Base-by-base conservation (phyloP, 2,329 filamentous ascomycete genomes). In the Blastomyces percursus region DNA sequence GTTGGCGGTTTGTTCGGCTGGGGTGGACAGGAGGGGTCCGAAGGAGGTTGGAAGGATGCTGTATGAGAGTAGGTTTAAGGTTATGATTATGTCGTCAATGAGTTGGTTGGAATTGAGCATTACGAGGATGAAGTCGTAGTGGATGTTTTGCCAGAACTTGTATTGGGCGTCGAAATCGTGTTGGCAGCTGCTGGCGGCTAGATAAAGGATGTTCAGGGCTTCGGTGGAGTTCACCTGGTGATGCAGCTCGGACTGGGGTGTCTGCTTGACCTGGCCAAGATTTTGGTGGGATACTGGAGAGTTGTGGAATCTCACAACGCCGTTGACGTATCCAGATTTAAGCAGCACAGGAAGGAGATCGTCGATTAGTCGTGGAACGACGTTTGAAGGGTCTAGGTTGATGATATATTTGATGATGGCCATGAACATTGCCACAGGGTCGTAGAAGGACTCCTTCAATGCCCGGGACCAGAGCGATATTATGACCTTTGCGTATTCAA, bases 41-140 rank as follows among this genome's bases (percentile, higher is more conserved):
- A 86, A 82, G 0, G 81, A 81, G 5, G 75, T 71, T 1, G 76
- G 65, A 0, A 82, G 76, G 8, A 82, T 77, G 58, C 84, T 86
- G 1, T 80, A 84, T 40, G 76, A 75, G 1, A 87, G 74, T 12
- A 86, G 76, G 40, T 78, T 77, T 19, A 87, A 70, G 62, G 81
- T 81, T 21, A 84, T 71, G 2, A 76, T 76, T 56, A 86, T 82
- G 55, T 86, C 81, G 7, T 74, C 69, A n/a, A 84, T 73, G 7
- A 80, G 81, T 63, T 86, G 84, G 50, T 80, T 79, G 64, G 79
- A 80, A 66, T 82, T 81, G 5, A 87, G 74, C 71, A 85, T 81
- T 70, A 85, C 78, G 40, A 86, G 71, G n/a, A 82, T 76, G 67
- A 84, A 84, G 42, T 81, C 80, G 62, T 80, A 80, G 14, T 81